Evolutionary conservation across 495 filamentous ascomycete species (phyloP), one percentile per base, ranked within the genome.

Genomic region (Penicillium paradoxum): DNA sequence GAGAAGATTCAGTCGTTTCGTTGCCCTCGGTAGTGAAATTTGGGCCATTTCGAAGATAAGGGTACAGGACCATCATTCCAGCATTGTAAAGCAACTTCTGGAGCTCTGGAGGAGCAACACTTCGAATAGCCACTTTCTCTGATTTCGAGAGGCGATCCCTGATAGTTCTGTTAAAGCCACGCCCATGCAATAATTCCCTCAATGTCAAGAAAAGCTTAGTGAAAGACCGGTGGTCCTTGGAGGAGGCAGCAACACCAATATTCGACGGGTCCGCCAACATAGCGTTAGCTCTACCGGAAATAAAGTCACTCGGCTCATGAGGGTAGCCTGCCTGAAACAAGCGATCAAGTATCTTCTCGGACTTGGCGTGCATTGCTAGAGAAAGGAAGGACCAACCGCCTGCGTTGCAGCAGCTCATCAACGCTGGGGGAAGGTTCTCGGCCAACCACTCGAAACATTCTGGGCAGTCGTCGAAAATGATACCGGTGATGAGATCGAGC

Each of bases 361-460:
- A 18, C 9, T 13, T 27, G 3, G 27, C 37, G 19, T 51, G 18
- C 0, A 42, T 1, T 4, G 38, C 37, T 24, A 51, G 17, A 51
- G 37, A 15, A 30, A 21, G 27, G 25, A 51, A 41, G 1, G 48
- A 13, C 48, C 48, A 42, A 14, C 38, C 48, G 8, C 29, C 25
- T 25, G 42, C 27, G 30, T 51, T 51, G 19, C 37, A 24, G 29
- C 36, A 51, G 27, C 6, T 21, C 14, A 42, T 24, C 17, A 18
- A 8, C 8, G 24, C 25, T 4, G 2, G 22, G 13, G 32, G 47
- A 10, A 50, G 15, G 1, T 34, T 22, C 3, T 30, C 19, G 18
- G 51, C 32, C 11, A 63, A 19, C 6, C 37, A 45, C 1, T 56
- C 39, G 18, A 55, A 55, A 18, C 60, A 63, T 0, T 44, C 30